Evolutionary conservation across 1,139 yeast species (phyloP), one percentile per base, ranked within the genome.

Genomic region (Diutina catenulata): DNA sequence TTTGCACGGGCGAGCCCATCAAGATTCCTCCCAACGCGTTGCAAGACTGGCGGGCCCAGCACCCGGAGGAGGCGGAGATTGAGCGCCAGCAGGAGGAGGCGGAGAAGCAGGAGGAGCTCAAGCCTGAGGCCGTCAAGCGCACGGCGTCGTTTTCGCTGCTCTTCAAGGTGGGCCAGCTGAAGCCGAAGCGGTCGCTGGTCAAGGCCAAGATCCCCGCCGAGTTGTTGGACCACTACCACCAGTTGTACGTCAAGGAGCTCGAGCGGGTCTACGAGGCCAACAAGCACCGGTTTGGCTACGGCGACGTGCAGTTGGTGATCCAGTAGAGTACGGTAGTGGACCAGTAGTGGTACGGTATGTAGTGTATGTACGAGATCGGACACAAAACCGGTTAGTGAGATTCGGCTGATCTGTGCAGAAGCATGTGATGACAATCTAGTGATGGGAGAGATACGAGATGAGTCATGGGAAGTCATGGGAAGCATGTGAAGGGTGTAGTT

Each of bases 1-100:
- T 88, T 19, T 86, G 83, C 27, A 74, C 82, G 35, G 98, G 98
- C 0, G 63, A 63, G 29, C 96, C 98, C 2, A 81, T 91, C 16
- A 64, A 72, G 28, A 73, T 88, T 4, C 86, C 88, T 2, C 49
- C 54, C 4, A 59, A 31, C 21, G 14, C 25, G 4, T 31, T 31
- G n/a, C 10, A 24, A 8, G 35, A 31, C 10, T 31, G 35, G 35
- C 20, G 11, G 14, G 15, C 15, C 10, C 18, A 31, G 7, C 24
- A 31, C 9, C 35, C 35, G 5, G 19, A 31, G 14, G 26, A 31
- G 21, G 35, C 35, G n/a, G 25, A 31, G 14, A n/a, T n/a, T n/a
- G n/a, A n/a, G 1, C 60, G 60, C 42, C 49, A 49, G 39, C 43
- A 40, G 36, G 42, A 33, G 44, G 37, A 42, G n/a, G 28, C 19